phyloP scores from a whole-genome alignment of 1,139 yeast genomes.

The Suhomyces atakaporum region DNA sequence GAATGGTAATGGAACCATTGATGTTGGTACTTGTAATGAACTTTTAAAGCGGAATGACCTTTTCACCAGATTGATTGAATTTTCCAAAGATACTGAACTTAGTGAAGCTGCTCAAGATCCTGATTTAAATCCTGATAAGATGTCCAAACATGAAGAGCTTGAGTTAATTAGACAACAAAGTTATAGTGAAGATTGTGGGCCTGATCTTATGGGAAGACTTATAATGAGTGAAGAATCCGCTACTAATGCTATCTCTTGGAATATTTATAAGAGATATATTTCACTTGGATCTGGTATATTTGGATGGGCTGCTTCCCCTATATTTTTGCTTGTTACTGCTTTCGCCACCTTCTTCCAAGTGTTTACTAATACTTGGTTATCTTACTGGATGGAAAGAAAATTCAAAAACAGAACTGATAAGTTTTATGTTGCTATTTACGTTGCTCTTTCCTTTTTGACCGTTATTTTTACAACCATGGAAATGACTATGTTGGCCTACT shows the following conservation, averaged over 20 bases:
- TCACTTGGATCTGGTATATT: slow-evolving; percentile 57
- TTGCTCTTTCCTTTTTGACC: slow-evolving; percentile 35
- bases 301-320: slow-evolving; percentile 34
- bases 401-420: slow-evolving; percentile 22
- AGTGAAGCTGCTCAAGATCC: slow-evolving; percentile 1
- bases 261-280: slow-evolving; percentile 50
- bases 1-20: slow-evolving; percentile 38
- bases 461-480: slow-evolving; percentile 52
- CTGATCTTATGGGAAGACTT: slow-evolving; percentile 24
- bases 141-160: slow-evolving; percentile 10
- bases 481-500: slow-evolving; percentile 55
- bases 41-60: slow-evolving; percentile 25
- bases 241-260: slow-evolving; percentile 34
- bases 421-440: slow-evolving; percentile 35
- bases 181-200: slow-evolving; percentile 2
- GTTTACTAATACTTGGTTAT: slow-evolving; percentile 40
- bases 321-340: slow-evolving; percentile 25
- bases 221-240: slow-evolving; percentile 42
- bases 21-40: slow-evolving; percentile 34
- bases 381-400: slow-evolving; percentile 38
- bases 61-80: slow-evolving; percentile 33
- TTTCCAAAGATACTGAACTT: slow-evolving; percentile 13
- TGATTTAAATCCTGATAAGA: slow-evolving; percentile 6
- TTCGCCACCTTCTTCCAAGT: slow-evolving; percentile 29
- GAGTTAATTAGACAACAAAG: slow-evolving; percentile 11